Evolutionary conservation across 2,329 filamentous ascomycete species (phyloP), one percentile per base, ranked within the genome.

Genomic region (Cladosporium sp.): DNA sequence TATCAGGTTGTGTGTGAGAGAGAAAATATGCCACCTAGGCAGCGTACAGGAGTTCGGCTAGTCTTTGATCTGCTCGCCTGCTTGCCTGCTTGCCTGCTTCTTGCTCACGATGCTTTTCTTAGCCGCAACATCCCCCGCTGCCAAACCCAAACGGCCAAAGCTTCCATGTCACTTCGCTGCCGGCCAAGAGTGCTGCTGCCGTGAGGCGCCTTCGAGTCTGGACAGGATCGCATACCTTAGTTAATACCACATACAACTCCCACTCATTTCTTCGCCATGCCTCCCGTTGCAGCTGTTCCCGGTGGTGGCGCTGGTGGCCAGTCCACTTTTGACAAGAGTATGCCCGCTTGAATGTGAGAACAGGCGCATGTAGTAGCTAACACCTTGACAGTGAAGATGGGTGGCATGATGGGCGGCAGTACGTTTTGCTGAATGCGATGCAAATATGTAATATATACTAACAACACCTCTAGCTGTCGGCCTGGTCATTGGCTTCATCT

Each of bases 341-440:
- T 67, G 84, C 74, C 57, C 56, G 68, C 43, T 63, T 51, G 7
- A 23, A 57, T 13, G 66, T 21, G 67, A 64, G 34, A 30, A 16
- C 46, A 39, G 25, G 53, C 36, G 25, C 56, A 58, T 26, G 23
- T 23, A n/a, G 54, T 34, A 56, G 65, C 70, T 70, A 67, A 72
- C 68, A 58, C 39, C 48, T 65, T 58, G 69, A 73, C 77, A 96
- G 93, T 93, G 79, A 97, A 97, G 85, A 97, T 98, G 93, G 95
- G 95, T 73, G 93, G 91, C 69, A 89, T 99, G 89, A 98, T 98
- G 93, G 95, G 95, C 73, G 92, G 93, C 78, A 96, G 94, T 98
- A 91, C 75, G 93, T 87, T 10, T 21, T 13, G 21, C 3, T 21
- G 11, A 32, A 10, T 30, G 25, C 51, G 23, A 53, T 28, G 23